Conservation (phyloP, 2,329 filamentous ascomycete species). For the Colletotrichum sp. region DNA sequence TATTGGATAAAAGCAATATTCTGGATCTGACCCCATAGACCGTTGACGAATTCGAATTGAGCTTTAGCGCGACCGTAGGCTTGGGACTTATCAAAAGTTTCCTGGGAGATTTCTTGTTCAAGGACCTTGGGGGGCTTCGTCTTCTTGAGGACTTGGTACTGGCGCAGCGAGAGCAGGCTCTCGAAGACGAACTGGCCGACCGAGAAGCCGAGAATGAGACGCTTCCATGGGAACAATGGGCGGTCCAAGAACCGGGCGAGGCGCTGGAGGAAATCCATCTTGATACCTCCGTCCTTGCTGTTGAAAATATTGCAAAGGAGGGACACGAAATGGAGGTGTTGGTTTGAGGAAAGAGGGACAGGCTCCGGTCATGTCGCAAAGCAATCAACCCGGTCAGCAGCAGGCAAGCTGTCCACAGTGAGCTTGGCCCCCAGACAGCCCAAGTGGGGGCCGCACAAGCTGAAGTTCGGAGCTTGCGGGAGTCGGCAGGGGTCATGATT, state of each 20-base stretch:
- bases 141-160: constrained; percentile 85
- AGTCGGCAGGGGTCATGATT: constrained; percentile 2
- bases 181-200: constrained; percentile 91
- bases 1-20: constrained; percentile 89
- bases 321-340: constrained; percentile 14
- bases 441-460: constrained; percentile 3
- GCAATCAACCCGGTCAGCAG: not conserved
- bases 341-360: not conserved
- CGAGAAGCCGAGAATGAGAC: constrained; percentile 92
- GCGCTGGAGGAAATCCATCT: constrained; percentile 48
- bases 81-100: constrained; percentile 95
- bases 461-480: constrained; percentile 7
- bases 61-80: constrained; percentile 96
- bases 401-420: constrained; percentile 20
- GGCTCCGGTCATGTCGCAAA: not conserved
- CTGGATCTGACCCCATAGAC: constrained; percentile 85
- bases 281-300: not conserved
- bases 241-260: constrained; percentile 88
- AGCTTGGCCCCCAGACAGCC: not conserved
- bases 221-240: constrained; percentile 96
- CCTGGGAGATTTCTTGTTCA: constrained; percentile 83
- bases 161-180: constrained; percentile 84
- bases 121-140: constrained; percentile 85
- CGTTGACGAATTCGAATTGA: constrained; percentile 81
- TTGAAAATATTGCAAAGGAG: constrained; percentile 7